phyloP scores from a whole-genome alignment of 2,329 filamentous ascomycete species.

The Teratosphaeria destructans region DNA sequence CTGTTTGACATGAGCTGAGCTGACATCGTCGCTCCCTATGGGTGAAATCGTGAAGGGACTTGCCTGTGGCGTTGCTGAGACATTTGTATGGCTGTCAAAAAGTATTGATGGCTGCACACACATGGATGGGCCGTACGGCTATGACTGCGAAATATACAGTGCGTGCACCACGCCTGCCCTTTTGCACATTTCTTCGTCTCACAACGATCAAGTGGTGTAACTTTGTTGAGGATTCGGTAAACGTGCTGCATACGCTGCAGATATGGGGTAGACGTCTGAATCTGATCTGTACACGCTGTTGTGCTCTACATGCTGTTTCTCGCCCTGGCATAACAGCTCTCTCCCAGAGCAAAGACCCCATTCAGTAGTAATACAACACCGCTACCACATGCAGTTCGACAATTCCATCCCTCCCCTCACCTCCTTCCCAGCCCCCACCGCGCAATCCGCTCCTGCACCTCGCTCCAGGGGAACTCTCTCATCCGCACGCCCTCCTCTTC shows the following conservation, averaged over 20 bases:
- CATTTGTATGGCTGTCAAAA: neutral
- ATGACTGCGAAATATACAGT: neutral
- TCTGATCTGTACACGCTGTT: neutral
- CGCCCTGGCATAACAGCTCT: neutral
- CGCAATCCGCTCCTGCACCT: conserved; percentile 78
- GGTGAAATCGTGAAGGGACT: neutral
- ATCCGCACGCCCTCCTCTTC: conserved; percentile 59
- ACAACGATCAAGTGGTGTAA: neutral
- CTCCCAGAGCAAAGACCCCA: neutral
- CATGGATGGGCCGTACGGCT: neutral
- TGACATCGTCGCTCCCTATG: neutral
- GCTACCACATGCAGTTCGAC: neutral
- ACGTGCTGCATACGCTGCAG: neutral
- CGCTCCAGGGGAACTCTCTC: conserved; percentile 67
- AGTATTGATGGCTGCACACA: neutral
- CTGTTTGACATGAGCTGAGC: neutral
- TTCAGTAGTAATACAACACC: neutral
- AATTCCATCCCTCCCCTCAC: conserved; percentile 19
- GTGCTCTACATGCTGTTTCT: neutral
- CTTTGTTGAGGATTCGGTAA: neutral
- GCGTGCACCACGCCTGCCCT: neutral
- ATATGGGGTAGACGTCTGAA: neutral
- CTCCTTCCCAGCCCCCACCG: conserved; percentile 69
- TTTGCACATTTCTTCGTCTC: neutral
- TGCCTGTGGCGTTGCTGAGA: neutral